Base-by-base conservation (phyloP, 1,139 yeast species). In the Diutina pseudorugosa region DNA sequence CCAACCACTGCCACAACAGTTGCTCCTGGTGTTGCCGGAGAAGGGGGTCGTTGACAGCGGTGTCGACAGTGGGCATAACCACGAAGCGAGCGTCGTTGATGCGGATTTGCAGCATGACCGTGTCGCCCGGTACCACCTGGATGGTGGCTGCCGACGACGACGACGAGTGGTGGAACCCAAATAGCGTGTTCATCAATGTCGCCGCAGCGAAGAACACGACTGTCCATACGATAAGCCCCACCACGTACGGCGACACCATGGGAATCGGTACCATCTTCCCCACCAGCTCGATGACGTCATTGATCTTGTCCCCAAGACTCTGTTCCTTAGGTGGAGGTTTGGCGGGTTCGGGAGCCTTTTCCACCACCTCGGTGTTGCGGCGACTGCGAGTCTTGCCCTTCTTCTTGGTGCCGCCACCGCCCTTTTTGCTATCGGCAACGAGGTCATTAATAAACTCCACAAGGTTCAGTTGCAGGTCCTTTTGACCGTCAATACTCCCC, bases 401-500 rank as follows among this genome's bases (percentile, higher is more conserved):
- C 40, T 45, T 45, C 21, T 45, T 45, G 2, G 40, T 7, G 18
- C 8, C 14, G 8, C 16, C n/a, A 9, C 36, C n/a, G 8, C n/a
- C 9, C 30, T 18, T 45, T 6, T 19, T n/a, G 47, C 49, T 33
- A 14, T 18, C 40, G 23, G 49, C 49, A 5, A 45, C 19, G 5
- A 27, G 20, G 18, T 45, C 49, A 19, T 25, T 45, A 4, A 45
- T 9, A 19, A n/a, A 45, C 19, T 45, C 40, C 8, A 16, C 21
- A 8, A 45, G 1, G 4, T 7, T 7, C 40, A 23, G n/a, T 9
- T n/a, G 40, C 18, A 86, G 78, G 19, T 82, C 83, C 60, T 80
- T 80, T 65, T 94, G 98, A 0, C 98, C 99, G 53, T 88, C 95
- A 53, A 85, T 79, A 16, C 95, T 80, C 7, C 97, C 97, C 62